phyloP scores from a whole-genome alignment of 768 basidiomycete genomes.

The Russula griseocarnosa region DNA sequence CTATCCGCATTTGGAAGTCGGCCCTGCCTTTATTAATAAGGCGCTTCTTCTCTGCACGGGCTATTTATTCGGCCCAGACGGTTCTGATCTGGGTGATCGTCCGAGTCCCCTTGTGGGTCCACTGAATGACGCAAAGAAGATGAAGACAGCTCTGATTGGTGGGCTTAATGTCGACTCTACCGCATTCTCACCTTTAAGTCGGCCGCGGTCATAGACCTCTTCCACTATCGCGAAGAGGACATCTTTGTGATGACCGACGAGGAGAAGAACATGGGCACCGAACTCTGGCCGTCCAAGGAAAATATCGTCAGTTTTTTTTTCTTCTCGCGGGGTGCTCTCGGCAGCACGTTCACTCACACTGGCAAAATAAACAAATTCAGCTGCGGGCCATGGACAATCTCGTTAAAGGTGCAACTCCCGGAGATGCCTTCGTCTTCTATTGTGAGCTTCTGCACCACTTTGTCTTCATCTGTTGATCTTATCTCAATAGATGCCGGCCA shows the following conservation, averaged over 20 bases:
- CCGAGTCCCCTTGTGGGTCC: conserved; percentile 8
- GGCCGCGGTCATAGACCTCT: conserved; percentile 3
- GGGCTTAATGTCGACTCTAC: not conserved
- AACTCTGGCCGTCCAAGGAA: conserved; percentile 18
- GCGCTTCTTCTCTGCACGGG: conserved; percentile 1
- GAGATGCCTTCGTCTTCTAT: conserved; percentile 27
- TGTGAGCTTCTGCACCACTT: conserved; percentile 16
- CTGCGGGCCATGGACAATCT: conserved; percentile 20
- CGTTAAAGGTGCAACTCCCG: conserved; percentile 18
- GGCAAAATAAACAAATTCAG: not conserved
- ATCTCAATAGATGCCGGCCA: conserved; percentile 12
- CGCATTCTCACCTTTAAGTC: not conserved
- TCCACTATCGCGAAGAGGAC: conserved; percentile 9
- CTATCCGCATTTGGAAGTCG: conserved; percentile 7
- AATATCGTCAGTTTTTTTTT: conserved; percentile 22
- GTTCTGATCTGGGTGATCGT: not conserved
- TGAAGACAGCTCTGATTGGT: conserved; percentile 19
- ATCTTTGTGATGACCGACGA: conserved; percentile 27
- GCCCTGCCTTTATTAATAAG: conserved; percentile 9
- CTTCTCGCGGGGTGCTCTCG: not conserved
- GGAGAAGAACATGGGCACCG: not conserved
- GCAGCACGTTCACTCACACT: not conserved
- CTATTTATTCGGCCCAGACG: not conserved
- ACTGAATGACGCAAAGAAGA: conserved; percentile 14
- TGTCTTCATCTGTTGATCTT: not conserved